phyloP scores from a whole-genome alignment of 208 protist genomes.

The Spironucleus salmonicida region DNA sequence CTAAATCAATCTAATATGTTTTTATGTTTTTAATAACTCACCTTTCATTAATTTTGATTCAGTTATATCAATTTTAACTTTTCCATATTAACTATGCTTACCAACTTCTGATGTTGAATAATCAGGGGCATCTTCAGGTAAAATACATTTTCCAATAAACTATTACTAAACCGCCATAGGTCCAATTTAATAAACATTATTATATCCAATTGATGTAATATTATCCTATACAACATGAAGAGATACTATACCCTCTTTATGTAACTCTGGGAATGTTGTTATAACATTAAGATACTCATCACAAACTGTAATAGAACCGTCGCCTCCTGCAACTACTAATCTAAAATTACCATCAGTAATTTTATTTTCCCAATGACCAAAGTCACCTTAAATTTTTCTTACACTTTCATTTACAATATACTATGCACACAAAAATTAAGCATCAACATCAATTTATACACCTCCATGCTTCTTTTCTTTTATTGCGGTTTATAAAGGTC shows the following conservation, averaged over 20 bases:
- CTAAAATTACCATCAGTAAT: background rate
- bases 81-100: no score
- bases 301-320: background rate
- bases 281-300: background rate
- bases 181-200: background rate
- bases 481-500: background rate
- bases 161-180: constrained; percentile 9
- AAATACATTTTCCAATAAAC: no score
- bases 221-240: background rate
- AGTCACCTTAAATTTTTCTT: background rate
- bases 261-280: background rate
- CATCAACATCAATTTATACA: background rate
- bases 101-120: no score
- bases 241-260: constrained; percentile 4
- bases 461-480: constrained; percentile 3
- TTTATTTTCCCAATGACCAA: background rate
- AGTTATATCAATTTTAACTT: no score
- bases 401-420: constrained; percentile 3
- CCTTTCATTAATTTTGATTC: constrained; percentile 7
- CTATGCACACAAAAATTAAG: background rate
- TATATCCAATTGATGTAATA: constrained; percentile 14
- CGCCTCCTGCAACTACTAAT: background rate
- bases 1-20: background rate
- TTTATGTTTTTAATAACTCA: background rate
- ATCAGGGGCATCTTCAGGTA: no score